Evolutionary conservation across 495 filamentous ascomycete genomes (phyloP).

Genomic region (Acidomyces sp.): DNA sequence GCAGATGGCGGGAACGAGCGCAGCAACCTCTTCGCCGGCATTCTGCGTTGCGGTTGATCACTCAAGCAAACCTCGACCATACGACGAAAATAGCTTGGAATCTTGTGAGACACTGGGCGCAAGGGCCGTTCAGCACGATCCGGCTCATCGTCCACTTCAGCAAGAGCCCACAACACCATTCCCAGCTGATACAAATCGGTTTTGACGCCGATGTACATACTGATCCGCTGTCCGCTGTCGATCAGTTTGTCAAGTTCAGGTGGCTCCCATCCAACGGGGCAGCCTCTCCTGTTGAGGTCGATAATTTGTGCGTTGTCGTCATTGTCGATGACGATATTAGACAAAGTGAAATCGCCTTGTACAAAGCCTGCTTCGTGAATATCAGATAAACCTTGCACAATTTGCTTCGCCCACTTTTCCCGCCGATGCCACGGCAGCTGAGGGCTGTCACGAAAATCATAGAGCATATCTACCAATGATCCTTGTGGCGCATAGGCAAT

Average conservation of each 20-base stretch:
- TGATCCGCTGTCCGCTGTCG: constrained; percentile 79
- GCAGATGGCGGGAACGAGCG: constrained; percentile 20
- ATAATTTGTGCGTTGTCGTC: constrained; percentile 87
- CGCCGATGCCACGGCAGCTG: constrained; percentile 57
- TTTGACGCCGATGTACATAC: constrained; percentile 98
- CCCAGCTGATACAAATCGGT: constrained; percentile 90
- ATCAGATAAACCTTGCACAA: constrained; percentile 77
- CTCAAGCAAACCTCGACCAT: constrained; percentile 23
- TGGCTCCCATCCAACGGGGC: constrained; percentile 94
- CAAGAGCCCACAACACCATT: constrained; percentile 93
- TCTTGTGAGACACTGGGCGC: constrained; percentile 3
- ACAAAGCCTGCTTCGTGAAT: constrained; percentile 96
- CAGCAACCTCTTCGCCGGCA: constrained; percentile 22
- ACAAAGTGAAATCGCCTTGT: constrained; percentile 92
- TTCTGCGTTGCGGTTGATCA: constrained; percentile 19
- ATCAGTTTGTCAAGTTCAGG: constrained; percentile 83
- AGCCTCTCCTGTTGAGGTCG: constrained; percentile 93
- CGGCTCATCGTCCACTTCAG: constrained; percentile 77
- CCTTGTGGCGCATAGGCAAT: constrained; percentile 84
- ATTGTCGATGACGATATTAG: constrained; percentile 87
- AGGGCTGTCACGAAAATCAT: constrained; percentile 46
- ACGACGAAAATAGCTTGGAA: constrained; percentile 23
- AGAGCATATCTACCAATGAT: constrained; percentile 77
- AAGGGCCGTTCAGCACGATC: constrained; percentile 69
- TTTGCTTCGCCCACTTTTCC: constrained; percentile 86